Conservation (phyloP, 176 grass and related monocot species). For the Calamus simplicifolius region DNA sequence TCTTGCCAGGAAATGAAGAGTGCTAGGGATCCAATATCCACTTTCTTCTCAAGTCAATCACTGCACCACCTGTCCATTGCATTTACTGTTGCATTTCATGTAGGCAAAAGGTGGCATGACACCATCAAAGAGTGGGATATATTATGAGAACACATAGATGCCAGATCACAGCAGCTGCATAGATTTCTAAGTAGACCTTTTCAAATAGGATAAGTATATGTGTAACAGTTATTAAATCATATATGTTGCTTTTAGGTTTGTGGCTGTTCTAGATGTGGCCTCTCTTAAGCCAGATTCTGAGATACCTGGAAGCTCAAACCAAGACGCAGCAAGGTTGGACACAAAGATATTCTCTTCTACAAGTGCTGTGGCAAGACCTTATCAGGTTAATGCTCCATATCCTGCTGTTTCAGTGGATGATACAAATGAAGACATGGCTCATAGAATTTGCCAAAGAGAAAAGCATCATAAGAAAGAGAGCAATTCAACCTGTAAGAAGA, state of each 20-base stretch:
- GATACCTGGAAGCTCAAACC: constrained; percentile 24
- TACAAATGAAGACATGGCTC: constrained; percentile 23
- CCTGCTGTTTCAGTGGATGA: constrained; percentile 19
- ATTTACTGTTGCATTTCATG: no score
- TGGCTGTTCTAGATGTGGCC: constrained; percentile 67
- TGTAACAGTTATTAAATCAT: no score
- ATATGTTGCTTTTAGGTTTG: constrained; percentile 48
- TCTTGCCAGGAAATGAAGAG: no score
- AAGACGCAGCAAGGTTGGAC: constrained; percentile 55
- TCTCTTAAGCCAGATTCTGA: constrained; percentile 60
- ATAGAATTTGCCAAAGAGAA: constrained; percentile 12
- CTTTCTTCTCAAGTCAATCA: no score
- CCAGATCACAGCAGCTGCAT: no score
- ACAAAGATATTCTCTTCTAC: constrained; percentile 41
- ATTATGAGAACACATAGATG: no score
- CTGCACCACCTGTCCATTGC: no score
- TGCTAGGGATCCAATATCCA: no score
- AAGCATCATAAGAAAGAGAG: constrained; percentile 30
- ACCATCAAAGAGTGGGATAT: no score
- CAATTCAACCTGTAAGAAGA: constrained; percentile 31
- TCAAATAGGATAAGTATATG: no score
- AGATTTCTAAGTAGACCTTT: no score
- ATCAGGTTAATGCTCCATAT: constrained; percentile 18
- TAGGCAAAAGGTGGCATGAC: no score
- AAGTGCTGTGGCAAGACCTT: constrained; percentile 23